A percentile compares a stretch with the other conserved stretches of the same genome.
Evolutionary conservation across 108 stramenopile genomes (phyloP).

Genomic region (Discostella pseudostelligera): DNA sequence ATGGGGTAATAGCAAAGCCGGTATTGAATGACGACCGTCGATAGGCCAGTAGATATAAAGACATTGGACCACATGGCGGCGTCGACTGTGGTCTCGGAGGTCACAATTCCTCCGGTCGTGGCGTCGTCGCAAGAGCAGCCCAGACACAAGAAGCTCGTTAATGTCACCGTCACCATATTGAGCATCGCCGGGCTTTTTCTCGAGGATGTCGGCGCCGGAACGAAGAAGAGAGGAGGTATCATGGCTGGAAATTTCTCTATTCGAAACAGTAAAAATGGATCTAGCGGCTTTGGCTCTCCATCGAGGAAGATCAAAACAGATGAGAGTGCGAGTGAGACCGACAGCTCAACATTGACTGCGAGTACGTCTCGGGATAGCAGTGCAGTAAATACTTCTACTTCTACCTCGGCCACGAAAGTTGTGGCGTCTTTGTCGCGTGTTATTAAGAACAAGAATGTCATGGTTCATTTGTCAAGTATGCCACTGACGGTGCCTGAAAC

Average conservation of each 20-base stretch:
- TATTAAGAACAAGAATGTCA: background rate
- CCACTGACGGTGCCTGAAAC: background rate
- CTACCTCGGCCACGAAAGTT: background rate
- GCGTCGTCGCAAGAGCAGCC: too few species aligned
- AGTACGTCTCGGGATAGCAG: background rate
- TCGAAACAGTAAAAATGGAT: background rate
- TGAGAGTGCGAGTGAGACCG: background rate
- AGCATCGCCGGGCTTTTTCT: background rate
- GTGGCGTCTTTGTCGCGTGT: slow-evolving; percentile 4
- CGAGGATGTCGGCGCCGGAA: background rate
- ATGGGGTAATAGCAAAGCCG: too few species aligned
- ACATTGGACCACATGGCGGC: too few species aligned
- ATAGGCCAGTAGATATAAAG: too few species aligned
- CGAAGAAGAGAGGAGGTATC: background rate
- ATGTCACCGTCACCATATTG: slow-evolving; percentile 3
- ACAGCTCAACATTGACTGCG: too few species aligned
- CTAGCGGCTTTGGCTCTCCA: too few species aligned
- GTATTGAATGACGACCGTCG: too few species aligned
- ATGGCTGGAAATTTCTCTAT: background rate
- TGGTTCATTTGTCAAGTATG: background rate
- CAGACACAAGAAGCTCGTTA: background rate
- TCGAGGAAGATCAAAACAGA: too few species aligned
- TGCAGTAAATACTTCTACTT: background rate
- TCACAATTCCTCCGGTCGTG: too few species aligned
- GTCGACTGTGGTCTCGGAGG: too few species aligned